Conservation (phyloP, 495 filamentous ascomycete genomes). For the Astrothelium subdiscretum region DNA sequence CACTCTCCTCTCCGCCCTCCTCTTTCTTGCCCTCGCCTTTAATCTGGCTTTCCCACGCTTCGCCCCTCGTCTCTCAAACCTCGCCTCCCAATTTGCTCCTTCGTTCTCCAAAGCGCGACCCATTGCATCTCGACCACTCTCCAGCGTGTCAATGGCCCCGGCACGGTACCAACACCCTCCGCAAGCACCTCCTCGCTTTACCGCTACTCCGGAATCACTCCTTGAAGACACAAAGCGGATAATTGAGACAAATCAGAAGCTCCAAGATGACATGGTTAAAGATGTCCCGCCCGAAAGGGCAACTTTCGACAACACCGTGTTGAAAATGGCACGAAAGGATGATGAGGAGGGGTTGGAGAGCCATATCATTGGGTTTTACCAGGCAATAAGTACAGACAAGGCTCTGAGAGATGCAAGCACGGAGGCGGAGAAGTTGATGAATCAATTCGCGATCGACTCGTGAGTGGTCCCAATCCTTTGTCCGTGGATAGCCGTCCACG, state of each 20-base stretch:
- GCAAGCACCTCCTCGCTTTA: slow-evolving; percentile 77
- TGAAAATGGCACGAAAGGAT: slow-evolving; percentile 36
- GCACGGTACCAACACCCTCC: slow-evolving; percentile 59
- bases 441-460: slow-evolving; percentile 55
- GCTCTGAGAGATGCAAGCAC: slow-evolving; percentile 48
- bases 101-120: slow-evolving; percentile 9
- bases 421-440: slow-evolving; percentile 54
- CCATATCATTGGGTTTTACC: slow-evolving; percentile 39
- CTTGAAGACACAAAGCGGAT: slow-evolving; percentile 64
- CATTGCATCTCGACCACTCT: slow-evolving; percentile 35
- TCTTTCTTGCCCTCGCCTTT: slow-evolving; percentile 50
- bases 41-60: slow-evolving; percentile 70
- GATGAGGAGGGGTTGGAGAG: slow-evolving; percentile 30
- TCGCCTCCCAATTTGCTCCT: slow-evolving; percentile 42
- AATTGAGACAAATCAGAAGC: slow-evolving; percentile 51
- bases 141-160: slow-evolving; percentile 56
- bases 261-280: slow-evolving; percentile 65
- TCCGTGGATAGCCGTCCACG: neutral
- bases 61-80: slow-evolving; percentile 48
- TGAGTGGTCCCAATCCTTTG: neutral
- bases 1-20: slow-evolving; percentile 32
- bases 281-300: slow-evolving; percentile 49
- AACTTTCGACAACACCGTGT: slow-evolving; percentile 31
- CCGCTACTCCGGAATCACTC: slow-evolving; percentile 64
- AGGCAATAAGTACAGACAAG: slow-evolving; percentile 31